These are phyloP conservation scores for Russula foetens DNA, from an alignment of 768 basidiomycete genomes.

Conservation along the genomic window DNA sequence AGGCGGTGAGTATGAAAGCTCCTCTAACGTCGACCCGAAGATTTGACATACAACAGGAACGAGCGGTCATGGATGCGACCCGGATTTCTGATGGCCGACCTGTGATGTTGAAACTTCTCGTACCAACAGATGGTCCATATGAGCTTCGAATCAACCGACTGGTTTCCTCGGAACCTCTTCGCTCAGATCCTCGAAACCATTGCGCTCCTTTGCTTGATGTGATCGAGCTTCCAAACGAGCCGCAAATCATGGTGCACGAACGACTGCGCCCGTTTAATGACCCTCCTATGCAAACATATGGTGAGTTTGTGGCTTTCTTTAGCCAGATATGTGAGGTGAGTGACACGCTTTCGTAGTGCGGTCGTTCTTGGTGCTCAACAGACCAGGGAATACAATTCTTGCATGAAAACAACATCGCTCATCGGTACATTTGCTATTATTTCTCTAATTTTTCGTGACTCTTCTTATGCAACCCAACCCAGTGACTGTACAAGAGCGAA, in stretches of 20 bases:
- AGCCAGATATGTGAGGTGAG: slow-evolving; percentile 22
- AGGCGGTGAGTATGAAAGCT: too few species aligned
- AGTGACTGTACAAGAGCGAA: slow-evolving; percentile 8
- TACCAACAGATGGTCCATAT: background rate
- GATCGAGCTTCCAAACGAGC: background rate
- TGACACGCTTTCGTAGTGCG: background rate
- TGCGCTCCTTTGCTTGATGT: background rate
- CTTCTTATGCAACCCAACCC: background rate
- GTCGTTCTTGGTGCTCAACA: background rate
- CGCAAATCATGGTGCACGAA: slow-evolving; percentile 22
- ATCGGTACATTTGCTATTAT: background rate
- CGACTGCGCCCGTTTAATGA: slow-evolving; percentile 24
- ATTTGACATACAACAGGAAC: too few species aligned
- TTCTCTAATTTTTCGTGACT: background rate
- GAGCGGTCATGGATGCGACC: background rate
- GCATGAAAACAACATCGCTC: slow-evolving; percentile 13
- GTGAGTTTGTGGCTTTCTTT: slow-evolving; percentile 23
- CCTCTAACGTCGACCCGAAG: too few species aligned
- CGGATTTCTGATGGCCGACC: slow-evolving; percentile 3
- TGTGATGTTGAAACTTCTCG: slow-evolving; percentile 3
- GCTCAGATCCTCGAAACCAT: slow-evolving; percentile 6
- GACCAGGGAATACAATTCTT: slow-evolving; percentile 8
- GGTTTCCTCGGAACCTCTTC: background rate
- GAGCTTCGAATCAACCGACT: slow-evolving; percentile 4
- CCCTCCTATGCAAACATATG: slow-evolving; percentile 21